These are phyloP conservation scores for Strobilomyces echinocephalus DNA, from an alignment of 768 basidiomycete genomes.

Conservation along the genomic window DNA sequence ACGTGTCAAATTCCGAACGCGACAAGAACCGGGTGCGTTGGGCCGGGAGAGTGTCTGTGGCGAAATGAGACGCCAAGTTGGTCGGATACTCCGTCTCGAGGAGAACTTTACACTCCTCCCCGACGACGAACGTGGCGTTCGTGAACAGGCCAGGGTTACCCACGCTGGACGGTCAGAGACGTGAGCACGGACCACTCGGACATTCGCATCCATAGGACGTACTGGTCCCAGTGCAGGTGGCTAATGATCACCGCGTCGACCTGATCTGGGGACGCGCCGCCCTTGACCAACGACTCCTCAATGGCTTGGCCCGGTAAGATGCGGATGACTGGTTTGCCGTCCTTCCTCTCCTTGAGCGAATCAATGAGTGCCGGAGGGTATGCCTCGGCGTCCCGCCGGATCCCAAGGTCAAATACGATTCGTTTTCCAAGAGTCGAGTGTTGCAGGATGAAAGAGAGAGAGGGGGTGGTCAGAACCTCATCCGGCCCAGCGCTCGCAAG, in stretches of 20 bases:
- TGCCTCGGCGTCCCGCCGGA: slow-evolving; percentile 43
- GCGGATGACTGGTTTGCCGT: background rate
- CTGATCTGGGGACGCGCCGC: background rate
- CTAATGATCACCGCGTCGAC: background rate
- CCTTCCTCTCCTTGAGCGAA: background rate
- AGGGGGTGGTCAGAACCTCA: slow-evolving; percentile 34
- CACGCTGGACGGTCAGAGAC: slow-evolving; percentile 11
- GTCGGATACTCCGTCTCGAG: background rate
- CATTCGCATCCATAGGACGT: background rate
- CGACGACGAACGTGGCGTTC: slow-evolving; percentile 43
- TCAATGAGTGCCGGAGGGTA: slow-evolving; percentile 26
- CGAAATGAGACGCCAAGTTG: background rate
- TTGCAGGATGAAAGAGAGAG: slow-evolving; percentile 48
- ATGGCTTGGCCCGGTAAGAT: background rate
- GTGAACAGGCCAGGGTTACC: slow-evolving; percentile 44
- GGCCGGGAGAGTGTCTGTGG: background rate
- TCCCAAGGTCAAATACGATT: slow-evolving; percentile 54
- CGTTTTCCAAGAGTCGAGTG: slow-evolving; percentile 40
- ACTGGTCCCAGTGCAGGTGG: slow-evolving; percentile 50
- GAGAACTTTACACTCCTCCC: slow-evolving; percentile 24
- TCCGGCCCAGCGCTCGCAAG: too few relatives aligned
- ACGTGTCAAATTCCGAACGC: background rate
- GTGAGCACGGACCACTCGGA: background rate
- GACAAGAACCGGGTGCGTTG: background rate
- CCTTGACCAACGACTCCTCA: background rate